Evolutionary conservation across 257 asterid species (phyloP).

Genomic region (Echium plantagineum): DNA sequence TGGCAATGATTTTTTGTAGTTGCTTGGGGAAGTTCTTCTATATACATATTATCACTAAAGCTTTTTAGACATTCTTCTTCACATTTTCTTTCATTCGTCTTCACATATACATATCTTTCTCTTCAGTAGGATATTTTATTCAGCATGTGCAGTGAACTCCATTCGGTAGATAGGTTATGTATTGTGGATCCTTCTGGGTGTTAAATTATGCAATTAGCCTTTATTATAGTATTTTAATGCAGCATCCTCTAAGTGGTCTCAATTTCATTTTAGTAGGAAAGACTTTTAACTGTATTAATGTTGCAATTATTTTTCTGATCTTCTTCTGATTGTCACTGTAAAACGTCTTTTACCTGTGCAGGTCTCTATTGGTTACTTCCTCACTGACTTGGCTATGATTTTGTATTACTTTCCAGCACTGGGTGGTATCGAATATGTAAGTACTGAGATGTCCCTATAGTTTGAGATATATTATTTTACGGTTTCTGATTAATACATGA

Average conservation of each 20-base stretch:
- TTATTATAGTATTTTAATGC: too few species aligned
- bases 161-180: too few species aligned
- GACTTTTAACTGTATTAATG: neutral
- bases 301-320: neutral
- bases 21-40: neutral
- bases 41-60: too few species aligned
- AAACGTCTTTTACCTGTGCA: constrained; percentile 22
- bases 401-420: constrained; percentile 52
- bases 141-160: too few species aligned
- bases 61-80: too few species aligned
- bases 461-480: neutral
- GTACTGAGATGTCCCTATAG: constrained; percentile 20
- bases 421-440: constrained; percentile 91
- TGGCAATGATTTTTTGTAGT: neutral
- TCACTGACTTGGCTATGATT: constrained; percentile 72
- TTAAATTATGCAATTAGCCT: too few species aligned
- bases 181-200: too few species aligned
- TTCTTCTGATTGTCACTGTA: neutral
- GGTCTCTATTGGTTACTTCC: constrained; percentile 83
- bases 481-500: neutral
- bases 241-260: too few species aligned
- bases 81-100: too few species aligned
- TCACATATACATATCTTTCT: too few species aligned
- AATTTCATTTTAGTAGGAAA: neutral
- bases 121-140: too few species aligned